Evolutionary conservation across 345 rosid genomes (phyloP), one percentile per base, ranked within the genome.

Genomic region (Microcos paniculata): DNA sequence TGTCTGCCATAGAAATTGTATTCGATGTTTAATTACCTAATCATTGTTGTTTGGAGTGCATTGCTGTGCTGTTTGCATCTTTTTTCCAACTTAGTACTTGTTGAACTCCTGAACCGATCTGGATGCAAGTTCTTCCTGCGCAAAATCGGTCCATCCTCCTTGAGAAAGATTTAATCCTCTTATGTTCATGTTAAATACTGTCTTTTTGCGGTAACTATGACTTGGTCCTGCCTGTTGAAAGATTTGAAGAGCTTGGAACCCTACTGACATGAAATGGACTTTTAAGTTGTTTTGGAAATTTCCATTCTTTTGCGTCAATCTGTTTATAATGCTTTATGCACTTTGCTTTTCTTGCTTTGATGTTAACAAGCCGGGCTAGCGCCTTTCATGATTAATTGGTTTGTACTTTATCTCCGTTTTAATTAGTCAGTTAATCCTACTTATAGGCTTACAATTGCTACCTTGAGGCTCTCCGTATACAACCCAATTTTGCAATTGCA

Each of bases 401-500:
- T 89, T 89, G 85, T 90, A 88, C 93, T 38, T 19, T 12, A 19
- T 63, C 49, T 64, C 14, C 43, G 30, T 31, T n/a, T 12, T 5
- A 40, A 40, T 40, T 42, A 4, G 21, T 12, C 6, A 14, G 21
- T 64, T 63, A 40, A 42, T 64, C 40, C 30, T 42, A n/a, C 19
- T 64, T 64, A 5, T 21, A 96, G 99, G 99, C 99, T 81, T 93
- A 87, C 88, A 89, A 91, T 81, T 96, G 98, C 82, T 96, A 96
- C 81, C 83, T 92, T 66, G 98, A 96, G 88, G 98, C 98, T 77
- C 78, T 96, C 51, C 96, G 94, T 45, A 93, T 96, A 78, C 98
- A 93, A 77, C 99, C 99, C 38, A 92, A 84, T 62, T 96, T 93
- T 87, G 98, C 99, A 30, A 88, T 93, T 75, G 99, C 99, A 28